Base-by-base conservation (phyloP, 2,329 filamentous ascomycete genomes). In the Aspergillus tanneri region DNA sequence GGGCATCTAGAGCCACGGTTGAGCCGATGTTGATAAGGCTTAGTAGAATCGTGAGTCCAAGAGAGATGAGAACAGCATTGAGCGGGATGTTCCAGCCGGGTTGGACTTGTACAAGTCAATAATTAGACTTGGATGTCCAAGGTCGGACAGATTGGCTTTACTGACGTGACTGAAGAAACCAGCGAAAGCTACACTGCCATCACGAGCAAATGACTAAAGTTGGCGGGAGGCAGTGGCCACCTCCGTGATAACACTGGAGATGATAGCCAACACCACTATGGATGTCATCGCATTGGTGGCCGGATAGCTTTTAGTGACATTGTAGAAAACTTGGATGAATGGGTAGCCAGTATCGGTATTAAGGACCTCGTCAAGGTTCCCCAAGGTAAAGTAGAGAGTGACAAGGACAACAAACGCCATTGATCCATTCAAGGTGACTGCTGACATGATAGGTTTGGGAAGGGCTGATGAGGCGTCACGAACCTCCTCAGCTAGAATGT, bases 291-390 rank as follows among this genome's bases (percentile, higher is more conserved):
- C 71, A 1, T 74, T 74, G 0, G 78, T 74, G 0, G 74, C 79
- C 1, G 71, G 72, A 2, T 71, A 62, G 12, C 73, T 77, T 1
- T 72, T 65, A 2, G 78, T 77, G 2, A 74, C 75, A 25, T 80
- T 72, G 53, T 72, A 72, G 49, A 83, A 83, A 16, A 83, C 73
- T 41, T 81, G 72, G 58, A 85, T 83, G 53, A 83, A 82, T 0
- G 83, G 81, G 39, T 79, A 81, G 0, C 73, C 74, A 0, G 78
- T 79, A 0, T 70, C 69, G 0, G 72, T 73, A 0, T 64, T 62
- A 3, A 79, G 61, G 0, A 76, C 71, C 0, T 59, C 61, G 8
- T 75, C 68, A 8, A 79, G 64, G 46, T 83, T 72, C 2, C 72
- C 72, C n/a, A 83, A 67, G 22, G 75, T 79, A 54, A 82, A 84